Conservation (phyloP, 2,329 filamentous ascomycete species). For the Colletotrichum sublineola region DNA sequence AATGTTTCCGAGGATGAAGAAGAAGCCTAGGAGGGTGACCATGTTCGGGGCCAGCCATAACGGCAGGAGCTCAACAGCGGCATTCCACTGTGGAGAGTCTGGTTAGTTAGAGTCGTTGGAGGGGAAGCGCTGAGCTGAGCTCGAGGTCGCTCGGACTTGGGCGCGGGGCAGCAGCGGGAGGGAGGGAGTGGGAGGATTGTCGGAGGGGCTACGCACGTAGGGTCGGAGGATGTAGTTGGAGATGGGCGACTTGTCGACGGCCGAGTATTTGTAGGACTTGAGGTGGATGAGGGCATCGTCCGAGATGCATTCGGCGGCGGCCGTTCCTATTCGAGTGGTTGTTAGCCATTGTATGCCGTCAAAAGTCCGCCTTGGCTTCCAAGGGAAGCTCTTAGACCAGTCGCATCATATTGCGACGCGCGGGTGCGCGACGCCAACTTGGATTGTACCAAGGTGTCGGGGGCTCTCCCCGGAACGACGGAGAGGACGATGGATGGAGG, state of each 20-base stretch:
- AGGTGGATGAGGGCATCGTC: constrained; percentile 93
- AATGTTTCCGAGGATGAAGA: constrained; percentile 91
- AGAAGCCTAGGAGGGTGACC: constrained; percentile 95
- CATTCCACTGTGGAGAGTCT: constrained; percentile 83
- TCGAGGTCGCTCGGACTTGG: constrained; percentile 33
- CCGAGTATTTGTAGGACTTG: constrained; percentile 96
- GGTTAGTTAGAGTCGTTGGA: constrained; percentile 43
- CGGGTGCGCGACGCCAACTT: constrained; percentile 6
- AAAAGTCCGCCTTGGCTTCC: constrained; percentile 14
- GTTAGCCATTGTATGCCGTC: constrained; percentile 6
- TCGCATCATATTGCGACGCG: constrained; percentile 7
- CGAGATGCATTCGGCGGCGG: constrained; percentile 80
- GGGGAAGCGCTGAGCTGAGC: constrained; percentile 19
- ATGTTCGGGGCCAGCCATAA: constrained; percentile 98
- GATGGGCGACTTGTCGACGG: constrained; percentile 93
- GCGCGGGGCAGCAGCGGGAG: constrained; percentile 35
- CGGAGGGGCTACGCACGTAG: constrained; percentile 76
- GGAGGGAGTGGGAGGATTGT: constrained; percentile 20
- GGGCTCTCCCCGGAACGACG: not conserved
- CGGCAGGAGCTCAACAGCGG: constrained; percentile 89
- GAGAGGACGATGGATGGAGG: not conserved
- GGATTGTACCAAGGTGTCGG: not conserved
- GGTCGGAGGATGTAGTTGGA: constrained; percentile 95
- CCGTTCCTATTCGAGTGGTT: constrained; percentile 53
- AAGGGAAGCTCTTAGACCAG: not conserved